Percentiles rank a stretch among this genome's conserved stretches.
phyloP scores from a whole-genome alignment of 768 basidiomycete genomes.

The Boletus tylopilopsis region DNA sequence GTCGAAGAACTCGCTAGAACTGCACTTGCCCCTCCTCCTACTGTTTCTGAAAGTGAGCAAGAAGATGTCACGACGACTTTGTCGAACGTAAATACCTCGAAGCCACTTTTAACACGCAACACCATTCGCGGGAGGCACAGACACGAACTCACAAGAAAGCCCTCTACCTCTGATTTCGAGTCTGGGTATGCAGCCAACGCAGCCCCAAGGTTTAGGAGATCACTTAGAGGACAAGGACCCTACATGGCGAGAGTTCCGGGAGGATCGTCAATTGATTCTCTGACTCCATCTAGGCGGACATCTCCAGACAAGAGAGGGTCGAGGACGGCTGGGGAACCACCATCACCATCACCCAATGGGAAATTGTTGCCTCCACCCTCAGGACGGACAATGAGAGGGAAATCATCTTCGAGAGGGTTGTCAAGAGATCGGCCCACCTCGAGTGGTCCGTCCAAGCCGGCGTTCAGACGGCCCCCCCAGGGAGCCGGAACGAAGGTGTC shows the following conservation, averaged over 20 bases:
- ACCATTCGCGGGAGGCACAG: slow-evolving; percentile 46
- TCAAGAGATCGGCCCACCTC: slow-evolving; percentile 42
- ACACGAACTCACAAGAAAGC: slow-evolving; percentile 45
- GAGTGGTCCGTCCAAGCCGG: slow-evolving; percentile 39
- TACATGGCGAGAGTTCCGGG: slow-evolving; percentile 51
- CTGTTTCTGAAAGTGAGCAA: slow-evolving; percentile 79
- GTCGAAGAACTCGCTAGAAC: slow-evolving; percentile 70
- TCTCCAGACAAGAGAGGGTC: slow-evolving; percentile 69
- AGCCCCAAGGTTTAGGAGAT: slow-evolving; percentile 68
- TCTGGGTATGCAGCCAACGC: slow-evolving; percentile 91
- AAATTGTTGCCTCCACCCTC: slow-evolving; percentile 27
- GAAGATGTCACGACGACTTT: slow-evolving; percentile 42
- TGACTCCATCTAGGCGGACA: slow-evolving; percentile 54
- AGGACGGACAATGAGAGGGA: slow-evolving; percentile 37
- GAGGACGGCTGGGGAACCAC: slow-evolving; percentile 35
- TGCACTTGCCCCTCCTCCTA: slow-evolving; percentile 53
- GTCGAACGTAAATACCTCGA: slow-evolving; percentile 18
- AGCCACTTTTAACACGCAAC: slow-evolving; percentile 31
- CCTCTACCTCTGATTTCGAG: slow-evolving; percentile 83
- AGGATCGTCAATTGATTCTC: slow-evolving; percentile 49
- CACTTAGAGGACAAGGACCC: slow-evolving; percentile 31
- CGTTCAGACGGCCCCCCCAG: slow-evolving; percentile 50
- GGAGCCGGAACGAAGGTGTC: slow-evolving; percentile 69
- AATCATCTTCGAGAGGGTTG: slow-evolving; percentile 29
- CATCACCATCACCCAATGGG: slow-evolving; percentile 23